Evolutionary conservation across 139 green algal genomes (phyloP).

Genomic region (Coelastrella sp.): DNA sequence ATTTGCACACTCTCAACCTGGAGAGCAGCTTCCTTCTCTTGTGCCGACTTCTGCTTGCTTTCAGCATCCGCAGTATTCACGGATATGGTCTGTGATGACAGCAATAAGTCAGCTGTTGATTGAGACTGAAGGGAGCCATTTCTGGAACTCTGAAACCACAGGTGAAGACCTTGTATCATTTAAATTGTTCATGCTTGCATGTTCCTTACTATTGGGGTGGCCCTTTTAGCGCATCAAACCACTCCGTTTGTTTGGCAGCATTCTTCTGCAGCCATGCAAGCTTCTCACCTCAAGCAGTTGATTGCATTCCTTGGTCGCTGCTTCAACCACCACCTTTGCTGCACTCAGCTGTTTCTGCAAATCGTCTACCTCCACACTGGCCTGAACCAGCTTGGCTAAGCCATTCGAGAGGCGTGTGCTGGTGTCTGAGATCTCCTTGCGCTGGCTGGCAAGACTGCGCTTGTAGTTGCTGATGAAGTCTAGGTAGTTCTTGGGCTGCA

Average conservation of each 20-base stretch:
- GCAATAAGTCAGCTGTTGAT: background rate
- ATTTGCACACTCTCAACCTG: constrained; percentile 71
- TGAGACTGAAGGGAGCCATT: too few species aligned
- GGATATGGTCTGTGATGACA: constrained; percentile 65
- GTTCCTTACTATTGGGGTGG: too few species aligned
- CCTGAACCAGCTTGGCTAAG: constrained; percentile 89
- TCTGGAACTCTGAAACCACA: too few species aligned
- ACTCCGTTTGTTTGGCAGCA: too few species aligned
- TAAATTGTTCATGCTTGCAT: too few species aligned
- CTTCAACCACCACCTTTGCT: constrained; percentile 86
- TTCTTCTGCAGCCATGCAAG: background rate
- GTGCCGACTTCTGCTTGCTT: constrained; percentile 76
- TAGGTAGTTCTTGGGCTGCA: constrained; percentile 93
- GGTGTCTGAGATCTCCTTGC: constrained; percentile 53
- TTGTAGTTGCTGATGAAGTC: constrained; percentile 93
- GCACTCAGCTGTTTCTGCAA: constrained; percentile 88
- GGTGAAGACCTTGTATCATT: too few species aligned
- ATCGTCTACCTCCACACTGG: constrained; percentile 81
- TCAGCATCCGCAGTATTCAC: constrained; percentile 83
- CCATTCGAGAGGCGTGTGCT: constrained; percentile 51
- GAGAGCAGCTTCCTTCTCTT: constrained; percentile 83
- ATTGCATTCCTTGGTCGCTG: constrained; percentile 86
- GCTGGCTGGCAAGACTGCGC: constrained; percentile 58
- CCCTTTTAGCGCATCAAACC: too few species aligned
- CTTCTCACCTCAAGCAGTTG: constrained; percentile 75